These are phyloP conservation scores for Colletotrichum costaricense DNA, from an alignment of 2,329 filamentous ascomycete genomes.

Conservation along the genomic window DNA sequence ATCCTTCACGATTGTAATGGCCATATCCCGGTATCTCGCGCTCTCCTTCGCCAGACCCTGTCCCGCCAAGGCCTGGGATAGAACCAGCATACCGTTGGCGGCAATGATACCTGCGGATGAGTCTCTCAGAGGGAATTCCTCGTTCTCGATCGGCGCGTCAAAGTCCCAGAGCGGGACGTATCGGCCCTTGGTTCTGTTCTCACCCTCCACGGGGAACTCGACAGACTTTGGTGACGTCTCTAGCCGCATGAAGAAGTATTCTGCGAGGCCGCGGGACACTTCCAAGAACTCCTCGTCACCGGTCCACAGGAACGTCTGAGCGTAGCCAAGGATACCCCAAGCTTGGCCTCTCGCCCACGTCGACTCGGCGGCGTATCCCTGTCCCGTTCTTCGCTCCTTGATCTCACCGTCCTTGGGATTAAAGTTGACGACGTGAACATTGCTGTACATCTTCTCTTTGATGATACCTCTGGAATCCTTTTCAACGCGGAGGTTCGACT, in stretches of 20 bases:
- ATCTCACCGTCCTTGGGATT: constrained; percentile 53
- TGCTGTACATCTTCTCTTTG: constrained; percentile 44
- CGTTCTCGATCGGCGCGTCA: constrained; percentile 54
- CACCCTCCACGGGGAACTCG: constrained; percentile 38
- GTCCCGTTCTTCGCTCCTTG: constrained; percentile 58
- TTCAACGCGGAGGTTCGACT: constrained; percentile 54
- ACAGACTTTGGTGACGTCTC: constrained; percentile 46
- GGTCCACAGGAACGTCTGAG: constrained; percentile 61
- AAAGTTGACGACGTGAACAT: constrained; percentile 62
- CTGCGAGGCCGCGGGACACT: constrained; percentile 56
- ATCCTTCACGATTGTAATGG: constrained; percentile 45
- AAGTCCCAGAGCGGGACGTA: constrained; percentile 57
- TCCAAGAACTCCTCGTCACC: constrained; percentile 55
- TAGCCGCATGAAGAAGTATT: constrained; percentile 60
- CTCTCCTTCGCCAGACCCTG: constrained; percentile 30
- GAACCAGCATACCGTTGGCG: constrained; percentile 53
- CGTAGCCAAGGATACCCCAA: constrained; percentile 62
- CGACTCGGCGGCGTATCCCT: constrained; percentile 57
- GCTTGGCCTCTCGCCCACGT: constrained; percentile 65
- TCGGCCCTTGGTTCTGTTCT: constrained; percentile 37
- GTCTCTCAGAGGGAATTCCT: constrained; percentile 44
- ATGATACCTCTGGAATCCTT: constrained; percentile 23
- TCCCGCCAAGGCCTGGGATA: constrained; percentile 47
- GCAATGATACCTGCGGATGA: constrained; percentile 53
- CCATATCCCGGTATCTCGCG: constrained; percentile 41